phyloP scores from a whole-genome alignment of 2,329 filamentous ascomycete species.

The Coniella lustricola region DNA sequence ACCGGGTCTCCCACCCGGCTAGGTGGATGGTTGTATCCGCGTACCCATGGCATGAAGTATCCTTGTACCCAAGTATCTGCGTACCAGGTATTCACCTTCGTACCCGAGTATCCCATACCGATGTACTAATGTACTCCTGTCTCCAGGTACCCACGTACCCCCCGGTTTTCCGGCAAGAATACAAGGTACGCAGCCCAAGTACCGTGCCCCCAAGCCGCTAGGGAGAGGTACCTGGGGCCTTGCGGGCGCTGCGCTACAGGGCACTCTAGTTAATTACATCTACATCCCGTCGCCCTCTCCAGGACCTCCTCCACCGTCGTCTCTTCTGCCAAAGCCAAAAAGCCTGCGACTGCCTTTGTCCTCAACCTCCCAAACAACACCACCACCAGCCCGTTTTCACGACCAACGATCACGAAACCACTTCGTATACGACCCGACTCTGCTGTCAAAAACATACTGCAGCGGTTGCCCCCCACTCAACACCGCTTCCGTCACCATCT shows the following conservation, averaged over 20 bases:
- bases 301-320: slow-evolving; percentile 11
- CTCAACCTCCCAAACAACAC: slow-evolving; percentile 2
- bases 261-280: slow-evolving; percentile 21
- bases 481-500: too few species aligned
- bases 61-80: too few species aligned
- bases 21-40: too few species aligned
- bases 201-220: slow-evolving; percentile 10
- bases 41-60: too few species aligned
- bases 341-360: slow-evolving; percentile 7
- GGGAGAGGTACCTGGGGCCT: slow-evolving; percentile 7
- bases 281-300: slow-evolving; percentile 17
- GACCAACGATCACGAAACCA: too few species aligned
- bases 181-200: slow-evolving; percentile 12
- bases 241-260: slow-evolving; percentile 11
- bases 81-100: too few species aligned
- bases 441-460: too few species aligned
- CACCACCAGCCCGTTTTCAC: too few species aligned
- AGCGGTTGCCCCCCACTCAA: too few species aligned
- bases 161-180: slow-evolving; percentile 14
- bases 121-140: slow-evolving; percentile 7
- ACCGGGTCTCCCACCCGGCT: too few species aligned
- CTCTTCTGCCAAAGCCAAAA: slow-evolving; percentile 15
- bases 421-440: too few species aligned
- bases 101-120: too few species aligned
- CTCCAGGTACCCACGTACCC: slow-evolving; percentile 6